phyloP scores from a whole-genome alignment of 2,329 filamentous ascomycete species.

The Sphaerulina musiva region DNA sequence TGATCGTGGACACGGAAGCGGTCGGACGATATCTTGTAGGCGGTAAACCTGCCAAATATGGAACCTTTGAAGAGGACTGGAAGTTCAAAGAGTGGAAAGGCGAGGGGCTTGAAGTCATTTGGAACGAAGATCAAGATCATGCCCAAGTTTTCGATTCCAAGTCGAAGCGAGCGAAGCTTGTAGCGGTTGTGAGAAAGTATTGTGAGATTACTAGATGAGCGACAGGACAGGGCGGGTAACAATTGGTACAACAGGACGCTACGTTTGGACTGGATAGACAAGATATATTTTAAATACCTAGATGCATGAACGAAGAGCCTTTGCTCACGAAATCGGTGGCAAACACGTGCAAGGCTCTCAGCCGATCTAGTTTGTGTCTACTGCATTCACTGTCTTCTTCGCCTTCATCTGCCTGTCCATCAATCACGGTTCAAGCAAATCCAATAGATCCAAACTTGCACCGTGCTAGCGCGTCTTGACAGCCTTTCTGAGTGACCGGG shows the following conservation, averaged over 20 bases:
- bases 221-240: neutral
- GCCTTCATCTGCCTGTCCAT: too few relatives aligned
- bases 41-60: conserved; percentile 12
- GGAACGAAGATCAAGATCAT: conserved; percentile 58
- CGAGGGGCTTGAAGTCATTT: conserved; percentile 51
- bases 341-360: too few relatives aligned
- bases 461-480: too few relatives aligned
- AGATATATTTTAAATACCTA: too few relatives aligned
- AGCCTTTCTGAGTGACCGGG: too few relatives aligned
- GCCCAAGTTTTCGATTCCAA: conserved; percentile 53
- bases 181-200: conserved; percentile 11
- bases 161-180: conserved; percentile 10
- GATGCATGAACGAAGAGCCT: too few relatives aligned
- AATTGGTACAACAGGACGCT: too few relatives aligned
- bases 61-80: conserved; percentile 30
- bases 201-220: neutral
- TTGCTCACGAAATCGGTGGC: too few relatives aligned
- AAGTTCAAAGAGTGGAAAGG: conserved; percentile 30
- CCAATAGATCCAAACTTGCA: too few relatives aligned
- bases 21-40: conserved; percentile 52
- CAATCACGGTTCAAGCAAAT: too few relatives aligned
- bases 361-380: too few relatives aligned
- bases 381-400: too few relatives aligned
- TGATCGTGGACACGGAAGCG: conserved; percentile 57
- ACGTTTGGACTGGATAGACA: neutral